Evolutionary conservation across 2,329 filamentous ascomycete genomes (phyloP).

Genomic region (Seiridium unicorne): DNA sequence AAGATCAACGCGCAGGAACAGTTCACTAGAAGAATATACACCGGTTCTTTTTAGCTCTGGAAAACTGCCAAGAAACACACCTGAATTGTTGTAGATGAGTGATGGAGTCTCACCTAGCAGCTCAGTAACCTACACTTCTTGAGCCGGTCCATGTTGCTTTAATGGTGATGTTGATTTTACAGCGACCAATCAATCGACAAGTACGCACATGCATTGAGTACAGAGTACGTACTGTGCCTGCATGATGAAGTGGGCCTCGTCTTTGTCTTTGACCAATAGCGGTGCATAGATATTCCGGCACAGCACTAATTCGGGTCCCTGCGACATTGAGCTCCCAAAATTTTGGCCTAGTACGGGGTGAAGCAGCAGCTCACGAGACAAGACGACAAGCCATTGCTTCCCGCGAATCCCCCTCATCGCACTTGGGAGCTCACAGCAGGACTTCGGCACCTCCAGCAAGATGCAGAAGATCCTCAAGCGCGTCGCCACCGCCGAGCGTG

Average conservation of each 20-base stretch:
- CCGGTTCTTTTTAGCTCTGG: too few species aligned
- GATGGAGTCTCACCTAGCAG: too few species aligned
- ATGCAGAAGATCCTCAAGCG: constrained; percentile 34
- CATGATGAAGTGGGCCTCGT: not conserved
- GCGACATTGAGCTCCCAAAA: constrained; percentile 1
- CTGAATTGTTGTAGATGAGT: too few species aligned
- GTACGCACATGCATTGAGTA: not conserved
- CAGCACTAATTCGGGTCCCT: not conserved
- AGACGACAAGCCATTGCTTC: not conserved
- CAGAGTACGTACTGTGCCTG: not conserved
- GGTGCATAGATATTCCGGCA: constrained; percentile 7
- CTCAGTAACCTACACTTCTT: too few species aligned
- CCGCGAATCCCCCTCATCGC: not conserved
- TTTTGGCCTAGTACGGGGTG: not conserved
- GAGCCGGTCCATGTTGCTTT: too few species aligned
- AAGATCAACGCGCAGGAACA: too few species aligned
- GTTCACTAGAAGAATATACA: too few species aligned
- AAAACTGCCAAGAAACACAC: too few species aligned
- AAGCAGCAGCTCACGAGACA: not conserved
- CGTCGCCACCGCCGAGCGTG: constrained; percentile 35
- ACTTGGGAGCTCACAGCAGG: not conserved
- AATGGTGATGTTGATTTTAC: too few species aligned
- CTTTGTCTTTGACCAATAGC: not conserved
- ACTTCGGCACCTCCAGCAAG: not conserved
- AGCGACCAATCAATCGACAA: too few species aligned